These are phyloP conservation scores for Fusarium concolor DNA, from an alignment of 2,329 filamentous ascomycete genomes.

Conservation along the genomic window DNA sequence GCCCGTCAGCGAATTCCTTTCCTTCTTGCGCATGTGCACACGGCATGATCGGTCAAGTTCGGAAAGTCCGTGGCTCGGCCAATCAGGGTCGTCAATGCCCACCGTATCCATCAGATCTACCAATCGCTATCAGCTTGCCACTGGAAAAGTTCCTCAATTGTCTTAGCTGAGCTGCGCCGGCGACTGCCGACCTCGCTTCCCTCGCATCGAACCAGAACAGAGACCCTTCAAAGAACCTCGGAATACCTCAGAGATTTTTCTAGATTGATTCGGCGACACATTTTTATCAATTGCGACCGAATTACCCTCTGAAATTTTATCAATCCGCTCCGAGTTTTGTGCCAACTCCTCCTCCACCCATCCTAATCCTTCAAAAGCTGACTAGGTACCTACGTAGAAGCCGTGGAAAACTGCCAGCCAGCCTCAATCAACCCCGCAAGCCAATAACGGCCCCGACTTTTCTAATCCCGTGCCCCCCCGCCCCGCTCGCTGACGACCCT, in stretches of 20 bases:
- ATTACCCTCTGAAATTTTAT: neutral
- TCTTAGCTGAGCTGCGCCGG: conserved; percentile 26
- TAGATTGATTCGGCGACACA: neutral
- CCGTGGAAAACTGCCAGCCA: neutral
- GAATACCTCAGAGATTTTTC: neutral
- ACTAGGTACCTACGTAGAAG: neutral
- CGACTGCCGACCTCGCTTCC: conserved; percentile 21
- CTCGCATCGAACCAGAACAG: conserved; percentile 19
- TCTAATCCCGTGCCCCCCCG: conserved; percentile 39
- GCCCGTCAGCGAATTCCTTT: conserved; percentile 30
- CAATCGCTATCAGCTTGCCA: conserved; percentile 30
- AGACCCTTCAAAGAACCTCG: conserved; percentile 10
- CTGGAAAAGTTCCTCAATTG: conserved; percentile 21
- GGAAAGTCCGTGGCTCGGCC: conserved; percentile 29
- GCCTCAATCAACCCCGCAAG: conserved; percentile 1
- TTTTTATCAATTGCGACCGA: neutral
- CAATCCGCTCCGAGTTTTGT: neutral
- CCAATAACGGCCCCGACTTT: conserved; percentile 48
- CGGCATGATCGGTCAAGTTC: conserved; percentile 43
- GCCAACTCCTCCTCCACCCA: neutral
- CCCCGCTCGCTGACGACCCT: conserved; percentile 3
- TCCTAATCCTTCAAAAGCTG: neutral
- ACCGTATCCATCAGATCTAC: conserved; percentile 1
- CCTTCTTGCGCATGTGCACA: conserved; percentile 26
- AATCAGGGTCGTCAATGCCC: conserved; percentile 6